Percentiles rank a stretch among this genome's conserved stretches.
These are phyloP conservation scores for Mycena epipterygia DNA, from an alignment of 768 basidiomycete genomes.

Conservation along the genomic window DNA sequence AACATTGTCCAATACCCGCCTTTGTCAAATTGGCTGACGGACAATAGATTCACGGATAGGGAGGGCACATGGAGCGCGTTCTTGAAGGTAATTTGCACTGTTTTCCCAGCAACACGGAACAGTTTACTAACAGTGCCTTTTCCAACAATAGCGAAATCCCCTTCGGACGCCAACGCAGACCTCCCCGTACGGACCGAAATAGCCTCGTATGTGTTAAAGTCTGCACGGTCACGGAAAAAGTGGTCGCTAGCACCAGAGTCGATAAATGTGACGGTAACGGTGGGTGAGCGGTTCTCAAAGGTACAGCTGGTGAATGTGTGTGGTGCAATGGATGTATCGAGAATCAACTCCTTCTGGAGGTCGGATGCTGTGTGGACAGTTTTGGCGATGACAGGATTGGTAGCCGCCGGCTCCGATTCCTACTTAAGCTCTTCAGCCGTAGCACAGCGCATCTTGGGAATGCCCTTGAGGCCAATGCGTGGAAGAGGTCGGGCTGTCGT, in stretches of 20 bases:
- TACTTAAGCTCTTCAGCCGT: too few species aligned
- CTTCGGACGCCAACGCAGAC: background rate
- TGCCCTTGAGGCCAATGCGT: too few species aligned
- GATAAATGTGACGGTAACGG: background rate
- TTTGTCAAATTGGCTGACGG: slow-evolving; percentile 31
- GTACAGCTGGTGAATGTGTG: background rate
- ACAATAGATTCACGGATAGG: slow-evolving; percentile 43
- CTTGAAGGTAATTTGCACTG: slow-evolving; percentile 32
- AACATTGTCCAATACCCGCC: slow-evolving; percentile 3
- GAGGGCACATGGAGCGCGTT: slow-evolving; percentile 44
- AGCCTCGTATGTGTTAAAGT: too few species aligned
- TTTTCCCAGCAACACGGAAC: slow-evolving; percentile 1
- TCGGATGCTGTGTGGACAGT: too few species aligned
- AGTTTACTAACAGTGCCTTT: slow-evolving; percentile 36
- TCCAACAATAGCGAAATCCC: slow-evolving; percentile 38
- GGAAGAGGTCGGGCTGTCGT: too few species aligned
- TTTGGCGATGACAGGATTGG: too few species aligned
- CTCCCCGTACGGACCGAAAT: background rate
- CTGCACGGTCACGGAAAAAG: too few species aligned
- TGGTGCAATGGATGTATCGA: background rate
- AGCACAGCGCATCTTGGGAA: too few species aligned
- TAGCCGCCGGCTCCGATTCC: too few species aligned
- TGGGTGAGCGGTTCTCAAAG: slow-evolving; percentile 3
- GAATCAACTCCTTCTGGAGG: slow-evolving; percentile 36
- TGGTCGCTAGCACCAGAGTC: slow-evolving; percentile 40